phyloP scores from a whole-genome alignment of 257 asterid genomes.

The Ehretia macrophylla region DNA sequence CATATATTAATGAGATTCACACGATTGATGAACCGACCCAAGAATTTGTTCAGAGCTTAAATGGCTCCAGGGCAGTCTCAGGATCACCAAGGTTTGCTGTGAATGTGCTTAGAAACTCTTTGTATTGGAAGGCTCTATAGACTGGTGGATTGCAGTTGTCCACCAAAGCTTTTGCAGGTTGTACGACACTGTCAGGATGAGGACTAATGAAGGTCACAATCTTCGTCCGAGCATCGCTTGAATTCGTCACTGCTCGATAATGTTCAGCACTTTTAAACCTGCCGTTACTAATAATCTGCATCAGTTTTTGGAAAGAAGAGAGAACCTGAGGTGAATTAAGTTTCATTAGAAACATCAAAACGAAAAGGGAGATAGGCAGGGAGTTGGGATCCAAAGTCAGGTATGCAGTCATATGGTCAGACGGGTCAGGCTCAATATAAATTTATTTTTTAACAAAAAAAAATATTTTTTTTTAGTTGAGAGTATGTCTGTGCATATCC shows the following conservation, averaged over 20 bases:
- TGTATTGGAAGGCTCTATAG: conserved; percentile 7
- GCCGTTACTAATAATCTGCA: conserved; percentile 23
- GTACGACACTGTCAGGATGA: not conserved
- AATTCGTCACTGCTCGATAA: conserved; percentile 20
- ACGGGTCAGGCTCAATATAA: too few species aligned
- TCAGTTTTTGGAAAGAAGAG: not conserved
- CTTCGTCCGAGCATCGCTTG: conserved; percentile 14
- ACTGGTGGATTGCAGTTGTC: not conserved
- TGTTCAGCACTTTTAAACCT: conserved; percentile 20
- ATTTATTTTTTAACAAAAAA: too few species aligned
- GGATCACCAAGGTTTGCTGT: not conserved
- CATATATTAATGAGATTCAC: too few species aligned
- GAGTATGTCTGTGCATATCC: too few species aligned
- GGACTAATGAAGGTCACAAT: conserved; percentile 15
- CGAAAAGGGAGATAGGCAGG: too few species aligned
- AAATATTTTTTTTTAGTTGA: too few species aligned
- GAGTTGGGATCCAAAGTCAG: too few species aligned
- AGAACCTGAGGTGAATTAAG: too few species aligned
- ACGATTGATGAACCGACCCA: too few species aligned
- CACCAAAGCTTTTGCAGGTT: conserved; percentile 8
- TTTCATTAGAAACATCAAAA: too few species aligned
- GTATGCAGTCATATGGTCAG: too few species aligned
- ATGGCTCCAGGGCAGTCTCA: conserved; percentile 1
- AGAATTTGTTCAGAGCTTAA: not conserved
- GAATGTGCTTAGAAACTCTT: conserved; percentile 6